Conservation (phyloP, 768 basidiomycete genomes). For the Mycena crocata region DNA sequence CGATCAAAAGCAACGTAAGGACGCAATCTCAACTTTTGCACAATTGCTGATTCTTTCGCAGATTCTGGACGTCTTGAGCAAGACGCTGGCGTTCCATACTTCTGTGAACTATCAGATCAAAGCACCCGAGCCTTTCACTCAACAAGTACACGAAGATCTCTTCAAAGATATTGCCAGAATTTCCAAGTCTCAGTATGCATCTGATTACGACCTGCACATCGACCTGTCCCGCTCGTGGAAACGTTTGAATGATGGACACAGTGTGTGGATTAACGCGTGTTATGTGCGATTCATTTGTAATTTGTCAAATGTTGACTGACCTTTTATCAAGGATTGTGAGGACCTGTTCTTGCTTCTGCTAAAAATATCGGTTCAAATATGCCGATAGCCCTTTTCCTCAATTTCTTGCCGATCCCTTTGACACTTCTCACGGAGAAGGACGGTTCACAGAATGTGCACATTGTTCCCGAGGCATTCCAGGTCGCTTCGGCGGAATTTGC, state of each 20-base stretch:
- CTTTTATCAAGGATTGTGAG: conserved; percentile 24
- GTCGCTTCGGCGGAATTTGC: conserved; percentile 63
- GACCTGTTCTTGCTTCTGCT: neutral
- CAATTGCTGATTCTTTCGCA: neutral
- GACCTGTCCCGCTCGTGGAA: conserved; percentile 67
- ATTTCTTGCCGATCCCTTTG: conserved; percentile 65
- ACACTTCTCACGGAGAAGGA: conserved; percentile 57
- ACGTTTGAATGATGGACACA: conserved; percentile 70
- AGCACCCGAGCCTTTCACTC: conserved; percentile 64
- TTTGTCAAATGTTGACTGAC: conserved; percentile 1
- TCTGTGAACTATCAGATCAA: conserved; percentile 69
- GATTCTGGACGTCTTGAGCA: conserved; percentile 70
- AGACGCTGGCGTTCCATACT: conserved; percentile 70
- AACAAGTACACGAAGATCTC: conserved; percentile 68
- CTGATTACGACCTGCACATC: conserved; percentile 67
- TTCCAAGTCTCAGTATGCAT: conserved; percentile 53
- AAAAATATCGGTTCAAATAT: neutral
- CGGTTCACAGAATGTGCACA: conserved; percentile 60
- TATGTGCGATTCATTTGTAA: conserved; percentile 54
- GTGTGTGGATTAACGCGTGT: conserved; percentile 66
- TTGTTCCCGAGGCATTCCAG: conserved; percentile 64
- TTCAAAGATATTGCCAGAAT: conserved; percentile 63
- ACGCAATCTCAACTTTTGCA: neutral
- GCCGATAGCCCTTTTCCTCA: conserved; percentile 53
- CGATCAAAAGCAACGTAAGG: conserved; percentile 63